These are phyloP conservation scores for Nosema bombycis DNA, from an alignment of 371 early-diverging fungal species.

Conservation along the genomic window DNA sequence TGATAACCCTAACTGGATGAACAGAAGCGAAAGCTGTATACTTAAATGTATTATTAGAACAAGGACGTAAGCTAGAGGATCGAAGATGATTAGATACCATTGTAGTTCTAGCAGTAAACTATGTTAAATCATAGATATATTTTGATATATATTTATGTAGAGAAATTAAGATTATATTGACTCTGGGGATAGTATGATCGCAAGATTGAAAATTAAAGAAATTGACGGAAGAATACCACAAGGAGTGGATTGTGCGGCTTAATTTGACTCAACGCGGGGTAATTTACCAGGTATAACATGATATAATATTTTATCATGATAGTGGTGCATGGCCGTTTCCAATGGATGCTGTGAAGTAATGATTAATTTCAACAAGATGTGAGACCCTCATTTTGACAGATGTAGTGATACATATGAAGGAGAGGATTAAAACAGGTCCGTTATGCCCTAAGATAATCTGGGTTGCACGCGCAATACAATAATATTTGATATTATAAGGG, in stretches of 20 bases:
- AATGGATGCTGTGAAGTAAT: slow-evolving; percentile 69
- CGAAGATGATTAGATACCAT: slow-evolving; percentile 72
- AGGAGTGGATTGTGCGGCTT: slow-evolving; percentile 57
- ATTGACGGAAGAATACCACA: slow-evolving; percentile 57
- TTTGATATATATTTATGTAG: slow-evolving; percentile 35
- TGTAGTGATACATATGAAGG: slow-evolving; percentile 67
- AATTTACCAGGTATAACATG: slow-evolving; percentile 68
- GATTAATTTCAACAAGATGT: slow-evolving; percentile 71
- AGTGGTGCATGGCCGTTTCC: slow-evolving; percentile 67
- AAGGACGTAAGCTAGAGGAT: slow-evolving; percentile 72
- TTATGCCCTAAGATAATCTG: slow-evolving; percentile 71
- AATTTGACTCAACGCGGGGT: slow-evolving; percentile 56
- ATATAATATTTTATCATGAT: too few species aligned
- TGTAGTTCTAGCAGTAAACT: slow-evolving; percentile 72
- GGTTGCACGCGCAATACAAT: slow-evolving; percentile 73
- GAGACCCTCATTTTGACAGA: slow-evolving; percentile 68
- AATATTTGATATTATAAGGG: slow-evolving; percentile 69
- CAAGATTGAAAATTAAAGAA: slow-evolving; percentile 54
- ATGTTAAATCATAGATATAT: slow-evolving; percentile 70
- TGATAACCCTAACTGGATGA: slow-evolving; percentile 63
- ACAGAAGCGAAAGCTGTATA: slow-evolving; percentile 64
- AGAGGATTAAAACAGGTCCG: slow-evolving; percentile 71
- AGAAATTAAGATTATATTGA: slow-evolving; percentile 47
- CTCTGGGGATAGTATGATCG: slow-evolving; percentile 56
- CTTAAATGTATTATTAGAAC: slow-evolving; percentile 71